Evolutionary conservation across 345 rosid genomes (phyloP).

Genomic region (Aurinia saxatilis): DNA sequence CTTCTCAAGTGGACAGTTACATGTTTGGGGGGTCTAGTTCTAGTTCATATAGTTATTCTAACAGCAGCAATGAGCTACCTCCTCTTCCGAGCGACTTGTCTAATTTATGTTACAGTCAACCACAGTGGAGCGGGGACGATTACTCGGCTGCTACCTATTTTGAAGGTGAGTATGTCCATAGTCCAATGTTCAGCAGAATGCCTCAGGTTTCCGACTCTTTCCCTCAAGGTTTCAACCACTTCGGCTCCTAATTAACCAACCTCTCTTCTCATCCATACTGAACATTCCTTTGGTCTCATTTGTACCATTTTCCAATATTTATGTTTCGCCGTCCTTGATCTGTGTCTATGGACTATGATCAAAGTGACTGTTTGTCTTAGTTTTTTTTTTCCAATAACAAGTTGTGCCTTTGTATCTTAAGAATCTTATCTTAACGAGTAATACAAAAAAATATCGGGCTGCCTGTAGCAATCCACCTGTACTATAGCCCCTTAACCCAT

Average conservation of each 20-base stretch:
- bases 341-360: slow-evolving; percentile 19
- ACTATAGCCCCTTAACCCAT: no score
- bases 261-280: slow-evolving; percentile 15
- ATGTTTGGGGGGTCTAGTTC: slow-evolving; percentile 25
- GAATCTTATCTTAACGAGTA: background rate
- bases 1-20: slow-evolving; percentile 21
- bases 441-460: background rate
- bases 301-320: background rate
- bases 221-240: slow-evolving; percentile 46
- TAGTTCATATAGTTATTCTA: slow-evolving; percentile 10
- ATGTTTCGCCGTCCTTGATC: slow-evolving; percentile 29
- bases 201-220: slow-evolving; percentile 62
- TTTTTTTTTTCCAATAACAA: slow-evolving; percentile 20
- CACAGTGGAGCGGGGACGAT: slow-evolving; percentile 16
- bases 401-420: background rate
- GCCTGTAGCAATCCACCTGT: background rate
- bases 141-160: slow-evolving; percentile 34
- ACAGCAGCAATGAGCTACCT: slow-evolving; percentile 37
- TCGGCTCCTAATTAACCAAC: slow-evolving; percentile 45
- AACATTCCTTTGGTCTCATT: background rate
- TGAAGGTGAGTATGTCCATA: slow-evolving; percentile 56
- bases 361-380: slow-evolving; percentile 27
- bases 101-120: slow-evolving; percentile 19
- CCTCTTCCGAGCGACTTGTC: slow-evolving; percentile 40
- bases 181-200: slow-evolving; percentile 84